Evolutionary conservation across 2,329 filamentous ascomycete genomes (phyloP), one percentile per base, ranked within the genome.

Genomic region (Nemania diffusa): DNA sequence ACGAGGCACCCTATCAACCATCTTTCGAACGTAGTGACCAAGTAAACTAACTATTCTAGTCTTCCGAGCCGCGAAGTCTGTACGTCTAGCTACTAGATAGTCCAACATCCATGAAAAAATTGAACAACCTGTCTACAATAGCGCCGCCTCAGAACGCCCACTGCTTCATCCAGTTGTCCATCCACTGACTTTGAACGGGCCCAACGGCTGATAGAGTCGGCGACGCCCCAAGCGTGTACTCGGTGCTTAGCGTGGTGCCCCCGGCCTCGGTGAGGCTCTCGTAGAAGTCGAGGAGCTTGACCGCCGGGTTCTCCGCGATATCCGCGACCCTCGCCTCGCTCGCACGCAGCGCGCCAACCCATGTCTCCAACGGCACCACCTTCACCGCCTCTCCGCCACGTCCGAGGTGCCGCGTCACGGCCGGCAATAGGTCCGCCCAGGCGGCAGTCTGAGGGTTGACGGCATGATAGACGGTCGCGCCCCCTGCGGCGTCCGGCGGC

Each of bases 81-180:
- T 15, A 2, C 37, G 11, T 13, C 2, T 40, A 17, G 11, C 5
- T 40, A 15, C 5, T 2, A 34, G 32, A n/a, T n/a, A n/a, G n/a
- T n/a, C n/a, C 13, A 34, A 34, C 32, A 15, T 15, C 37, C 37
- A 15, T 17, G 5, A 2, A 13, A 40, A 3, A 40, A 13, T 13
- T 15, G 11, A 40, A 40, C 15, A 3, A 17, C 37, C 5, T n/a
- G 37, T 5, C 37, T 13, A 5, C 15, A 40, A 40, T 17, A 40
- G 2, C 11, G 5, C 13, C n/a, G 50, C 6, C 37, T 57, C 24
- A 72, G 29, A 71, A 65, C 20, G 50, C 65, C 69, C 69, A 70
- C 40, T 71, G 71, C 6, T 8, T 65, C 67, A 71, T 67, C 69
- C 69, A 72, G n/a, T 67, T 67, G 17, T 67, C 65, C 60, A 71